Conservation (phyloP, 2,329 filamentous ascomycete genomes). For the Alternaria sp. region DNA sequence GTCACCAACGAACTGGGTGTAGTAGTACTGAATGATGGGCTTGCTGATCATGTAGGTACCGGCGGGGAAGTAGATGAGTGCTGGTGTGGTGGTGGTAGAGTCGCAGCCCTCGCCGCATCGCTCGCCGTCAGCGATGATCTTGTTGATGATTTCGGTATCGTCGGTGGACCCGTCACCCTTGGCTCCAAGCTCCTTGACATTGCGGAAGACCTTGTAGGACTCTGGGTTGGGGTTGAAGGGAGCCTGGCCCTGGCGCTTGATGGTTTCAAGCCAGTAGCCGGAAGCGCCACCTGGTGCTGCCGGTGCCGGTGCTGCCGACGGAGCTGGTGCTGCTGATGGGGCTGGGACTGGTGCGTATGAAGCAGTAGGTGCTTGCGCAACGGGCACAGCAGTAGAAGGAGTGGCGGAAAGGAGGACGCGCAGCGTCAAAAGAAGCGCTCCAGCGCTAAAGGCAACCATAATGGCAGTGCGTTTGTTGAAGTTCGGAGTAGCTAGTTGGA, state of each 20-base stretch:
- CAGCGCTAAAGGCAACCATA: constrained; percentile 48
- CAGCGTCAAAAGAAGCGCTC: constrained; percentile 47
- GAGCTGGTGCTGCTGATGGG: constrained; percentile 18
- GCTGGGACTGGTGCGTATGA: constrained; percentile 21
- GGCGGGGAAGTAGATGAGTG: constrained; percentile 88
- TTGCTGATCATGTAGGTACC: constrained; percentile 83
- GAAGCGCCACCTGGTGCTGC: constrained; percentile 32
- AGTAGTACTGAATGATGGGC: constrained; percentile 86
- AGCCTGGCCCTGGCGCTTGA: constrained; percentile 71
- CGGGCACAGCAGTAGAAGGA: constrained; percentile 37
- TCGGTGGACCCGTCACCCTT: constrained; percentile 72
- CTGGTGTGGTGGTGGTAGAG: constrained; percentile 82
- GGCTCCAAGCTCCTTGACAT: constrained; percentile 54
- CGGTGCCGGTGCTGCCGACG: constrained; percentile 21
- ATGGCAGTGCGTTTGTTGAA: constrained; percentile 33
- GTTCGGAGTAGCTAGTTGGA: constrained; percentile 18
- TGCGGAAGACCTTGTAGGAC: constrained; percentile 67
- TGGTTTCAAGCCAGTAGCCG: constrained; percentile 73
- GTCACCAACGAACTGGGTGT: constrained; percentile 91
- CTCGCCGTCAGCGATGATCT: constrained; percentile 75
- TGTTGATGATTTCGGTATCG: constrained; percentile 88
- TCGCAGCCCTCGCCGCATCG: constrained; percentile 84
- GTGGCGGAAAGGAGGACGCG: constrained; percentile 43
- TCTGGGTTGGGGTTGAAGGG: constrained; percentile 64
- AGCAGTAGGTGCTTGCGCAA: constrained; percentile 30